These are phyloP conservation scores for Saprolegnia diclina DNA, from an alignment of 352 stramenopile species.

Conservation along the genomic window DNA sequence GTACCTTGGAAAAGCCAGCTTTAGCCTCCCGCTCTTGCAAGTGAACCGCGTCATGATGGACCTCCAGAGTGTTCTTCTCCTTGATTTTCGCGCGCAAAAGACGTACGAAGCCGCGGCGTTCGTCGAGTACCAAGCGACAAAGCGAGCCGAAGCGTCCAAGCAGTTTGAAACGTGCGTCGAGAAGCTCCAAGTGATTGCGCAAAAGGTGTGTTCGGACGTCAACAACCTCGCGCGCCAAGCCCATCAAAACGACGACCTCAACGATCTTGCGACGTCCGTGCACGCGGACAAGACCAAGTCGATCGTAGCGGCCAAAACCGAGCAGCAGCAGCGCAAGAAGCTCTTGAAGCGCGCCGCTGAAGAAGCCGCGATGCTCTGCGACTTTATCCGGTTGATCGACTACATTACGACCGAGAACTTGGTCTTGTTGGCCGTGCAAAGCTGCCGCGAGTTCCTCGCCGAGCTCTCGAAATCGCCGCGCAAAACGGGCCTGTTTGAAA, in stretches of 20 bases:
- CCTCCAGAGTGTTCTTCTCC: constrained; percentile 70
- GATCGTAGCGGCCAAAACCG: constrained; percentile 89
- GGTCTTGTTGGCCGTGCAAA: constrained; percentile 77
- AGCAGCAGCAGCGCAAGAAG: constrained; percentile 75
- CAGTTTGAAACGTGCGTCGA: constrained; percentile 89
- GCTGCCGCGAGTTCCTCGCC: constrained; percentile 76
- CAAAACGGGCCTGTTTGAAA: constrained; percentile 92
- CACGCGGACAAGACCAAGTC: constrained; percentile 78
- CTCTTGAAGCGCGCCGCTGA: constrained; percentile 80
- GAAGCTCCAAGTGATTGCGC: constrained; percentile 84
- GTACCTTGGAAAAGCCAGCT: constrained; percentile 89
- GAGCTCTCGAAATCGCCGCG: constrained; percentile 83
- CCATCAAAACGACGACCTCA: constrained; percentile 30
- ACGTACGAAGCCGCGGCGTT: constrained; percentile 86
- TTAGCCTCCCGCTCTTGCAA: constrained; percentile 81
- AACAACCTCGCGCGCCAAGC: constrained; percentile 68
- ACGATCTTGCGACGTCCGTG: constrained; percentile 34
- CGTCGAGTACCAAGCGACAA: constrained; percentile 85
- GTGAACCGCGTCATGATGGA: constrained; percentile 86
- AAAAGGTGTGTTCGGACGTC: constrained; percentile 86
- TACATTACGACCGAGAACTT: constrained; percentile 91
- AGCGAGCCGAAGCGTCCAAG: constrained; percentile 81
- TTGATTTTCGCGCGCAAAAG: constrained; percentile 83
- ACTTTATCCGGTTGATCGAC: constrained; percentile 92
- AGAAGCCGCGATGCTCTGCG: constrained; percentile 85